phyloP scores from a whole-genome alignment of 441 rosid genomes.

The Geranium incanum region DNA sequence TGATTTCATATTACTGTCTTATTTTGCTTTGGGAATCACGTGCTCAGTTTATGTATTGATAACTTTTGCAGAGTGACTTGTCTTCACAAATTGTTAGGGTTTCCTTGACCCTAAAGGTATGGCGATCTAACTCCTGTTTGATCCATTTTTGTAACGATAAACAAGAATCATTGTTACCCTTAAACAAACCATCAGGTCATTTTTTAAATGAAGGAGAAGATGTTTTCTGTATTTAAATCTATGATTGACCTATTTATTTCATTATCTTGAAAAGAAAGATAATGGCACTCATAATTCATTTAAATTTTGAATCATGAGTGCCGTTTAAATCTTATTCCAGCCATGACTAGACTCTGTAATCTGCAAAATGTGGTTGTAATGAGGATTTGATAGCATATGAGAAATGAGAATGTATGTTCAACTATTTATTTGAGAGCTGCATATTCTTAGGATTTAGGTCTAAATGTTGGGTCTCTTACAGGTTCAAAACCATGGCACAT shows the following conservation, averaged over 20 bases:
- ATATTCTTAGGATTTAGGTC: not conserved
- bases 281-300: not conserved
- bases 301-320: not conserved
- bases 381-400: constrained; percentile 10
- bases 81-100: constrained; percentile 71
- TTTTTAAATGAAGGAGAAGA: not conserved
- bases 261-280: not conserved
- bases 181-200: not conserved
- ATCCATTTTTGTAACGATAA: not conserved
- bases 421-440: not conserved
- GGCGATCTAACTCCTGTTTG: not conserved
- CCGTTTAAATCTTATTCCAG: not conserved
- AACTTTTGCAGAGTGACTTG: constrained; percentile 74
- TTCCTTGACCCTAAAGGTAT: constrained; percentile 86
- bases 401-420: not conserved
- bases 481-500: constrained; percentile 69
- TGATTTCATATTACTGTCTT: too few species aligned
- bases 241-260: not conserved
- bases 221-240: not conserved
- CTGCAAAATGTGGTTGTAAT: constrained; percentile 3
- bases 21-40: constrained; percentile 5
- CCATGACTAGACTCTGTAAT: not conserved
- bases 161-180: not conserved
- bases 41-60: constrained; percentile 7
- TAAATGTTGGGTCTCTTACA: constrained; percentile 28